Evolutionary conservation across 768 basidiomycete species (phyloP).

Genomic region (Trametopsis cervina): DNA sequence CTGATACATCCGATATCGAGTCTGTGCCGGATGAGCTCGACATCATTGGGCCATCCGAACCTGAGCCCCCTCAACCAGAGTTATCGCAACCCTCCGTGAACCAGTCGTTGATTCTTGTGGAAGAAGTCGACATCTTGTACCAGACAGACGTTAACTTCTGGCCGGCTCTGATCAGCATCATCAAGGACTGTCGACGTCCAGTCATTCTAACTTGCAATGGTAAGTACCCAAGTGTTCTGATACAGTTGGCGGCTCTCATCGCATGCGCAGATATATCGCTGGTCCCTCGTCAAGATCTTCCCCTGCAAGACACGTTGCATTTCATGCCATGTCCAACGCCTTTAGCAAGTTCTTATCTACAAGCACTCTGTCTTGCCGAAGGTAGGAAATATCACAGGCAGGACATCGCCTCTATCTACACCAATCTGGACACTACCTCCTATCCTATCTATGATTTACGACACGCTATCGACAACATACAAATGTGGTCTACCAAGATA

Average conservation of each 20-base stretch:
- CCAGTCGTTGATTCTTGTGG: slow-evolving; percentile 87
- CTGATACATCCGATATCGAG: neutral
- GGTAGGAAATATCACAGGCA: slow-evolving; percentile 40
- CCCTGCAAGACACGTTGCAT: slow-evolving; percentile 62
- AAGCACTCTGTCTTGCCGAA: slow-evolving; percentile 52
- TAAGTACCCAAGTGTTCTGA: slow-evolving; percentile 30
- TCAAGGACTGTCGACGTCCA: slow-evolving; percentile 78
- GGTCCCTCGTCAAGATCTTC: slow-evolving; percentile 67
- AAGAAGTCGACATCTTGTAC: slow-evolving; percentile 94
- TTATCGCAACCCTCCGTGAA: slow-evolving; percentile 29
- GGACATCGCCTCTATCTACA: no score
- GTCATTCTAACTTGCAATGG: slow-evolving; percentile 96
- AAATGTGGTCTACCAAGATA: no score
- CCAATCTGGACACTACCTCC: slow-evolving; percentile 31
- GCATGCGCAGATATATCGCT: slow-evolving; percentile 52
- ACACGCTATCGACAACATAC: slow-evolving; percentile 53
- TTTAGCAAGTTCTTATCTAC: slow-evolving; percentile 54
- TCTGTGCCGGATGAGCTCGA: neutral
- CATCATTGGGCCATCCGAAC: neutral
- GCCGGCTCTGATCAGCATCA: slow-evolving; percentile 74
- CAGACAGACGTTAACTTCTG: slow-evolving; percentile 84
- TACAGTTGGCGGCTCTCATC: slow-evolving; percentile 7
- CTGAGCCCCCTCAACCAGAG: neutral
- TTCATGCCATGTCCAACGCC: slow-evolving; percentile 38
- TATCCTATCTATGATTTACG: slow-evolving; percentile 51